Conservation (phyloP, 176 grass and related monocot genomes). For the Themeda triandra region DNA sequence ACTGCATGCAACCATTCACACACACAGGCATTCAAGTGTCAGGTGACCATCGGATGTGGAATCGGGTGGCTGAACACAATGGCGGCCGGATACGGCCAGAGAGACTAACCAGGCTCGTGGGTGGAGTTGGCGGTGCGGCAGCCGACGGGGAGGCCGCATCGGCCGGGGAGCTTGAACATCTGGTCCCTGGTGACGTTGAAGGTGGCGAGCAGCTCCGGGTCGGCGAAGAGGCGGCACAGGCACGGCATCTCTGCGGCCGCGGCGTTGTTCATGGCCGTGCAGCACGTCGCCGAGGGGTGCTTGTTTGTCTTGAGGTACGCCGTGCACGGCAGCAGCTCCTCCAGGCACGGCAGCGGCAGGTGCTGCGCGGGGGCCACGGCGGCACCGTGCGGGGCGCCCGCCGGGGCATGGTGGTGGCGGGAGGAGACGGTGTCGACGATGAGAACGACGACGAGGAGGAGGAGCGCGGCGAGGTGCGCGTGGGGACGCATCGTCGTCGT, state of each 20-base stretch:
- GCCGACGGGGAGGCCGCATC: constrained; percentile 31
- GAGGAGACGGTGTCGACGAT: neutral
- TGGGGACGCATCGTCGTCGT: neutral
- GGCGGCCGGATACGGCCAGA: neutral
- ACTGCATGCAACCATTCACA: neutral
- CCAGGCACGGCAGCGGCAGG: constrained; percentile 31
- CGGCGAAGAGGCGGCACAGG: constrained; percentile 45
- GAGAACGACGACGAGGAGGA: neutral
- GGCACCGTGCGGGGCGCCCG: neutral
- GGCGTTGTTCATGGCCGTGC: constrained; percentile 31
- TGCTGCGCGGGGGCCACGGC: neutral
- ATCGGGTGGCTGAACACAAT: neutral
- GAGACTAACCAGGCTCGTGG: constrained; percentile 20
- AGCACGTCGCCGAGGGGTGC: constrained; percentile 37
- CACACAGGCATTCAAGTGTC: neutral
- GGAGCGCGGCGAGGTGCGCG: neutral
- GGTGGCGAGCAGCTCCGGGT: constrained; percentile 39
- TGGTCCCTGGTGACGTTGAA: constrained; percentile 49
- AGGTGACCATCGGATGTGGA: neutral
- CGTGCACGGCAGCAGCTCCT: constrained; percentile 42
- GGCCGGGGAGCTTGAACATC: constrained; percentile 33
- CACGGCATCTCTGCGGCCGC: constrained; percentile 32
- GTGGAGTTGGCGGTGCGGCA: neutral
- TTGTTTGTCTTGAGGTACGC: constrained; percentile 29
- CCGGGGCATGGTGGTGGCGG: neutral